A percentile compares a stretch with the other conserved stretches of the same genome.
Conservation (phyloP, 2,329 filamentous ascomycete genomes). For the Sporothrix variecibatus region DNA sequence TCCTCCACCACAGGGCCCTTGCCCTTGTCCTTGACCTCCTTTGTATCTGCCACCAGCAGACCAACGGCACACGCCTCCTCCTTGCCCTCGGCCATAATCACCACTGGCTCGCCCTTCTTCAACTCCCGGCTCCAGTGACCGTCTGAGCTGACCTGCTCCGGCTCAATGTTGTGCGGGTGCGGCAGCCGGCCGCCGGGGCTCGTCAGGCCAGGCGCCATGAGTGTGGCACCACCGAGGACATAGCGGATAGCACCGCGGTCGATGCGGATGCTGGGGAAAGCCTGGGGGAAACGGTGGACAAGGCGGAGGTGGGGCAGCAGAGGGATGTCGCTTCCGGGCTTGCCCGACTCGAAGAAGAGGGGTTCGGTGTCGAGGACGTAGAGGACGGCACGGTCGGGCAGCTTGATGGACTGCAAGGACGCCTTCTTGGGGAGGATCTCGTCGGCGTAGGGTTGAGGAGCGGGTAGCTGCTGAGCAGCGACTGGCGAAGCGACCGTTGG, state of each 20-base stretch:
- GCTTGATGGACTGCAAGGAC: slow-evolving; percentile 85
- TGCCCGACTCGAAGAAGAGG: slow-evolving; percentile 86
- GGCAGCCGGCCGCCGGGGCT: slow-evolving; percentile 80
- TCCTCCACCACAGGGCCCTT: slow-evolving; percentile 94
- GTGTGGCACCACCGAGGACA: slow-evolving; percentile 85
- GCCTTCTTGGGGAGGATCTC: slow-evolving; percentile 94
- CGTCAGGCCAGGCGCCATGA: slow-evolving; percentile 95
- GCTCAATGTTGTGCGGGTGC: slow-evolving; percentile 42
- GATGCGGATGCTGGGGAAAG: slow-evolving; percentile 82
- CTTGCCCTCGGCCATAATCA: slow-evolving; percentile 91
- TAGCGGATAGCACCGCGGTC: slow-evolving; percentile 97
- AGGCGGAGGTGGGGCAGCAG: slow-evolving; percentile 86
- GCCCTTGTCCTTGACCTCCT: slow-evolving; percentile 89
- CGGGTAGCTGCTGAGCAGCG: slow-evolving; percentile 82
- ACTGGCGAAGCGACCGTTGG: slow-evolving; percentile 81
- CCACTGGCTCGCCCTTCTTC: slow-evolving; percentile 78
- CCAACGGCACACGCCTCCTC: slow-evolving; percentile 87
- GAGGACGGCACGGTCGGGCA: slow-evolving; percentile 85
- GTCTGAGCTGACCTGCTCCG: slow-evolving; percentile 46
- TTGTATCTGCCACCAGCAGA: slow-evolving; percentile 77
- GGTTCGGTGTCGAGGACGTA: slow-evolving; percentile 79
- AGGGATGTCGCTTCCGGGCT: slow-evolving; percentile 41
- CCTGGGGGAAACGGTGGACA: slow-evolving; percentile 84
- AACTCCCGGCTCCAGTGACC: slow-evolving; percentile 67
- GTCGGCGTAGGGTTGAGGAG: slow-evolving; percentile 83